Evolutionary conservation across 768 basidiomycete species (phyloP).

Genomic region (Collybiopsis confluens): DNA sequence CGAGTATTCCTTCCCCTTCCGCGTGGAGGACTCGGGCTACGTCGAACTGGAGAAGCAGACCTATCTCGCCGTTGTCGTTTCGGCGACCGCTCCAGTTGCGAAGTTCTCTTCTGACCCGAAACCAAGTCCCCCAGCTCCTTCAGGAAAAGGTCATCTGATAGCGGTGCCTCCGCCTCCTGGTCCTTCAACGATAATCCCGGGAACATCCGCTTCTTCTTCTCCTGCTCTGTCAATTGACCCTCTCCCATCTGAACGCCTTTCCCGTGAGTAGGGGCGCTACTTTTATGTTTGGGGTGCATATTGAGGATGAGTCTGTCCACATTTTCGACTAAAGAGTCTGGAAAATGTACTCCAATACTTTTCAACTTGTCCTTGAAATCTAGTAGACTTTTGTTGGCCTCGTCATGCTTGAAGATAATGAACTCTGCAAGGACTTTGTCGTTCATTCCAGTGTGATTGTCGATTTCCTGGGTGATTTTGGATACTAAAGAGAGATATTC

Average conservation of each 20-base stretch:
- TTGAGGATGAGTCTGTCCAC: slow-evolving; percentile 92
- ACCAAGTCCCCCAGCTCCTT: slow-evolving; percentile 90
- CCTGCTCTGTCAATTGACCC: slow-evolving; percentile 50
- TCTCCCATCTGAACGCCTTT: slow-evolving; percentile 27
- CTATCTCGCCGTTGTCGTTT: slow-evolving; percentile 59
- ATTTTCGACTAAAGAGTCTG: slow-evolving; percentile 87
- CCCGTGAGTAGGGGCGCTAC: slow-evolving; percentile 39
- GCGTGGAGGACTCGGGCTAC: slow-evolving; percentile 58
- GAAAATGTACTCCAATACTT: slow-evolving; percentile 77
- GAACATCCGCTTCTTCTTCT: slow-evolving; percentile 81
- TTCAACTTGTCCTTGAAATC: slow-evolving; percentile 81
- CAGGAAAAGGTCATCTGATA: slow-evolving; percentile 76
- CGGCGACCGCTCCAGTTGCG: slow-evolving; percentile 37
- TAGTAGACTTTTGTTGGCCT: slow-evolving; percentile 65
- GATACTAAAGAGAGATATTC: slow-evolving; percentile 89
- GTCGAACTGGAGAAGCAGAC: slow-evolving; percentile 49
- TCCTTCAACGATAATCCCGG: slow-evolving; percentile 86
- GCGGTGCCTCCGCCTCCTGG: slow-evolving; percentile 55
- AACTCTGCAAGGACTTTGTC: slow-evolving; percentile 97
- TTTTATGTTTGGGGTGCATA: slow-evolving; percentile 96
- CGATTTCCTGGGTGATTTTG: slow-evolving; percentile 89
- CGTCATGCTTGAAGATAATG: slow-evolving; percentile 83
- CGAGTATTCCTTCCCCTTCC: slow-evolving; percentile 32
- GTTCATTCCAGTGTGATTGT: slow-evolving; percentile 78
- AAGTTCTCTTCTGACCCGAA: slow-evolving; percentile 58